Evolutionary conservation across 2,329 filamentous ascomycete species (phyloP), one percentile per base, ranked within the genome.

Genomic region (Alternaria hordeiaustralica): DNA sequence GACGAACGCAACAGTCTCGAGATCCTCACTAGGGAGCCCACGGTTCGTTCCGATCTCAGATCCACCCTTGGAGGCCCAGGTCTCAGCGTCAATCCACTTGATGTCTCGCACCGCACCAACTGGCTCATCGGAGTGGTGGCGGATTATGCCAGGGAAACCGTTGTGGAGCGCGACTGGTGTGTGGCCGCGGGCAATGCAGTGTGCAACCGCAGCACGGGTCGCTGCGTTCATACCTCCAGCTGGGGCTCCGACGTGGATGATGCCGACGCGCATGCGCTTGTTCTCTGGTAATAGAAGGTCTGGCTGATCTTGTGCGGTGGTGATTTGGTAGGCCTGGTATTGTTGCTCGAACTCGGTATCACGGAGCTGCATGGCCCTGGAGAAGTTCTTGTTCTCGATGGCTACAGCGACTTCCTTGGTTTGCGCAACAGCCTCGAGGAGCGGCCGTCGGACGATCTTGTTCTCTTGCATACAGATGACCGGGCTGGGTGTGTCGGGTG

Each of bases 211-310:
- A 28, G 93, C 95, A 71, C 96, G 90, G 20, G 96, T 96, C 45
- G 96, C 96, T 26, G 95, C 94, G 81, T 99, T 99, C 92, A 99
- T 98, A 74, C 96, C 96, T 80, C 96, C 96, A 28, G 96, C 96
- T 8, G 96, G 96, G 12, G 96, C 96, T 74, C 96, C 96, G 23
- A 98, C 94, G 75, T 98, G 96, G 81, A 99, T 93, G 76, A 99
- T 97, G 53, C 93, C 96, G 74, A 99, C 92, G 70, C 89, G 90
- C 92, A 98, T 94, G 71, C 90, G 89, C 92, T 95, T 91, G 56
- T 90, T 86, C 60, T 89, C 84, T 0, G 92, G 89, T 21, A 97
- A 83, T 57, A 88, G 82, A 72, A 91, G 83, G 55, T 88, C 84
- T 33, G 92, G 89, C 53, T 94, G 87, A 71, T 93, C 88, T 18